A percentile compares a stretch with the other conserved stretches of the same genome.
phyloP scores from a whole-genome alignment of 2,329 filamentous ascomycete species.

The Malbranchea zuffiana region DNA sequence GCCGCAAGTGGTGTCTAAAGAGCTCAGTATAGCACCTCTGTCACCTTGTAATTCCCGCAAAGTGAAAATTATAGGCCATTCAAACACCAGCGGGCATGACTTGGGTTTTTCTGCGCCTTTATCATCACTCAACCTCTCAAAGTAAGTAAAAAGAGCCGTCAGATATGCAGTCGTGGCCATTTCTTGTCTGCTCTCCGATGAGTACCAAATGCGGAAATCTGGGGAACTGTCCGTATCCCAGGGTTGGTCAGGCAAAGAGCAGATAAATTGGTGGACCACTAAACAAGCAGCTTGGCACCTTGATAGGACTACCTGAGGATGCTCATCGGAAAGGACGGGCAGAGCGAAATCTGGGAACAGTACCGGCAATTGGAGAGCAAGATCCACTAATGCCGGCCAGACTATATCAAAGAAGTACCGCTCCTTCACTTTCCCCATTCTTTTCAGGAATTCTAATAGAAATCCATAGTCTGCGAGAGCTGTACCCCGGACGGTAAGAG shows the following conservation, averaged over 20 bases:
- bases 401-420: constrained; percentile 7
- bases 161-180: constrained; percentile 10
- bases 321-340: constrained; percentile 5
- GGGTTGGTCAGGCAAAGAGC: constrained; percentile 7
- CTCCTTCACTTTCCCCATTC: constrained; percentile 5
- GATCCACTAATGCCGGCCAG: constrained; percentile 7
- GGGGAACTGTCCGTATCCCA: constrained; percentile 11
- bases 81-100: background rate
- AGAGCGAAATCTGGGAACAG: constrained; percentile 9
- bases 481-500: constrained; percentile 4
- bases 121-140: constrained; percentile 4
- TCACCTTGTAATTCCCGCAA: background rate
- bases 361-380: constrained; percentile 11
- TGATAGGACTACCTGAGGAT: constrained; percentile 4
- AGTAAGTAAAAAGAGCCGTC: constrained; percentile 8
- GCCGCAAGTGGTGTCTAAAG: background rate
- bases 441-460: constrained; percentile 9
- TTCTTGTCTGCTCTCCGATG: constrained; percentile 5
- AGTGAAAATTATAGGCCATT: constrained; percentile 11
- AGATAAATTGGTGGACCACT: constrained; percentile 12
- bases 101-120: background rate
- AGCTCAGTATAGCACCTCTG: constrained; percentile 1
- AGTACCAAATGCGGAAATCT: constrained; percentile 12
- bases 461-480: constrained; percentile 6
- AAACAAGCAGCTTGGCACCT: constrained; percentile 12